Evolutionary conservation across 106 monocot genomes (phyloP).

Genomic region (Platanthera zijinensis): DNA sequence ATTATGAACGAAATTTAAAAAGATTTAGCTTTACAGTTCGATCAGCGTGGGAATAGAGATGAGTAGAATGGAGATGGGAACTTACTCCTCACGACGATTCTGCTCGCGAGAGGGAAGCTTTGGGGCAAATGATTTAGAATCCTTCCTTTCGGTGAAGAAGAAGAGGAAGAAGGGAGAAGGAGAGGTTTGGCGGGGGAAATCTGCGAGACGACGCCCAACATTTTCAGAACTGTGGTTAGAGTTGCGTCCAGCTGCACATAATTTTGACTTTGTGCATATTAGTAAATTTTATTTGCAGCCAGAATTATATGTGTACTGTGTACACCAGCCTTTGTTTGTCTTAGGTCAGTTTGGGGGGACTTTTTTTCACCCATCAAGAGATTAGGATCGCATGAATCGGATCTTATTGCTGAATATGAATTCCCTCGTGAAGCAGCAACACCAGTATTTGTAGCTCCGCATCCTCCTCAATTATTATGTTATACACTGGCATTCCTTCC

Average conservation of each 20-base stretch:
- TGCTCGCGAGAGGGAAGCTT: slow-evolving; percentile 1
- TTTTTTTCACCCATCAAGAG: too few species aligned
- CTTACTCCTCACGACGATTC: slow-evolving; percentile 7
- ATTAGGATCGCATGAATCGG: too few species aligned
- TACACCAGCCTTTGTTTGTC: too few species aligned
- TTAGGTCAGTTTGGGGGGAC: too few species aligned
- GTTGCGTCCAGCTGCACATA: neutral
- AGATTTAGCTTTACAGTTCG: neutral
- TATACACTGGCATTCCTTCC: too few species aligned
- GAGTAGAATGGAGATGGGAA: neutral
- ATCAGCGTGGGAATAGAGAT: neutral
- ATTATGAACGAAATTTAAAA: neutral
- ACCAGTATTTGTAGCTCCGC: too few species aligned
- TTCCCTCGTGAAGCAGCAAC: too few species aligned
- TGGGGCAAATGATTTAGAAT: neutral
- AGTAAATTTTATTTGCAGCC: too few species aligned
- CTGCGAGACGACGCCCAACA: neutral
- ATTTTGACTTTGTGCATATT: too few species aligned
- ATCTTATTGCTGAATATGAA: too few species aligned
- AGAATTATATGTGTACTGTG: too few species aligned
- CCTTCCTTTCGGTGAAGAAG: neutral
- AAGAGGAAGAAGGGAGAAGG: neutral
- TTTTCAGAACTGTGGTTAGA: neutral
- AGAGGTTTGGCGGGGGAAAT: neutral
- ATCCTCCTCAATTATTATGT: too few species aligned